These are phyloP conservation scores for Blastocystis sp. DNA, from an alignment of 352 stramenopile species.

Conservation along the genomic window DNA sequence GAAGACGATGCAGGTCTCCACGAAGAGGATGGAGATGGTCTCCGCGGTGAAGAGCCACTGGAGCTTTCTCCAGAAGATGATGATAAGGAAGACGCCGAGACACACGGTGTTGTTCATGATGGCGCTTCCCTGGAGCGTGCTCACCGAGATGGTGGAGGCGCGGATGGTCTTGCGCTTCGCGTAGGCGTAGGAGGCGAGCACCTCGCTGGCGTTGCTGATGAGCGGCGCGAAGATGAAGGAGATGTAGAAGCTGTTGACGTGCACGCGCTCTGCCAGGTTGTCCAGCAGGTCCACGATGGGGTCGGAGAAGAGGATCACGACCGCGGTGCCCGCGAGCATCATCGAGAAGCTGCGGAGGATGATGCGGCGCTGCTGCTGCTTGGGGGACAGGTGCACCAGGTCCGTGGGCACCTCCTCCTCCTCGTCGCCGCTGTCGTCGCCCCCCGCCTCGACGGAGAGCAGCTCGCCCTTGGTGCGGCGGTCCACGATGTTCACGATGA, in stretches of 20 bases:
- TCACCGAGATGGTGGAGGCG: slow-evolving; percentile 70
- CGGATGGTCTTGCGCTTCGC: slow-evolving; percentile 88
- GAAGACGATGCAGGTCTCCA: slow-evolving; percentile 82
- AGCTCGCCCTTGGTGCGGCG: slow-evolving; percentile 34
- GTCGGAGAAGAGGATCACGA: slow-evolving; percentile 92
- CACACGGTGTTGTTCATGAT: slow-evolving; percentile 99
- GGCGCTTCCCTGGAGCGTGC: slow-evolving; percentile 84
- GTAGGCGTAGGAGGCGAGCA: slow-evolving; percentile 95
- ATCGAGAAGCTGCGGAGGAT: slow-evolving; percentile 87
- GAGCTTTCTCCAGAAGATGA: slow-evolving; percentile 85
- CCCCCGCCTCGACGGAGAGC: slow-evolving; percentile 2
- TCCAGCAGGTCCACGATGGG: slow-evolving; percentile 89
- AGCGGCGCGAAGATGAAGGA: slow-evolving; percentile 92
- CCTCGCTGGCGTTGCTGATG: slow-evolving; percentile 95
- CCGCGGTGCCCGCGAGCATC: slow-evolving; percentile 86
- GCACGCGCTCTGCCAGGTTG: slow-evolving; percentile 74
- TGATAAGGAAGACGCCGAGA: slow-evolving; percentile 91
- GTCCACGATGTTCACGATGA: slow-evolving; percentile 66
- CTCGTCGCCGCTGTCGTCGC: slow-evolving; percentile 73
- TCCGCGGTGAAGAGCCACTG: slow-evolving; percentile 96
- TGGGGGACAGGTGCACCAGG: slow-evolving; percentile 84
- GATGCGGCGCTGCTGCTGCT: slow-evolving; percentile 91
- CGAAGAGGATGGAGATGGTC: slow-evolving; percentile 90
- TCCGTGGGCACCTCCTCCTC: slow-evolving; percentile 83
- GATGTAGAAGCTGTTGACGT: slow-evolving; percentile 92